These are phyloP conservation scores for Saccharomycopsis lassenensis DNA, from an alignment of 805 yeast species.

Conservation along the genomic window DNA sequence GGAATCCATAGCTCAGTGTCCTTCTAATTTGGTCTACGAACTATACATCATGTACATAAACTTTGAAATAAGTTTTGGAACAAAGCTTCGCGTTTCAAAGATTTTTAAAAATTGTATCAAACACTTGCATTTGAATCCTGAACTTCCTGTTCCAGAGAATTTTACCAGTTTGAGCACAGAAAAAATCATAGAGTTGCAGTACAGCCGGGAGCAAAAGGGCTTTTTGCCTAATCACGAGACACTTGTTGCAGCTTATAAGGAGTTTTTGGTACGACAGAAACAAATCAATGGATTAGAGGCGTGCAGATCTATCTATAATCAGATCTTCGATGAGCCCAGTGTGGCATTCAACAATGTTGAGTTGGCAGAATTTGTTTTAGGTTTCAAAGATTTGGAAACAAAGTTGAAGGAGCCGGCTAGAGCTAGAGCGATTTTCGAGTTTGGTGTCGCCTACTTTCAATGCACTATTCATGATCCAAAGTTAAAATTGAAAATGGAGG, in stretches of 20 bases:
- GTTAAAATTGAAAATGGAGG: constrained; percentile 20
- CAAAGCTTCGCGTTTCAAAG: constrained; percentile 37
- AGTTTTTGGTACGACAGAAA: neutral
- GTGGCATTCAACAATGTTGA: constrained; percentile 35
- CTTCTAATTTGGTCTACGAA: constrained; percentile 35
- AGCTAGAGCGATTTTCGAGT: constrained; percentile 51
- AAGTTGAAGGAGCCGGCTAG: constrained; percentile 41
- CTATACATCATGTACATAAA: constrained; percentile 46
- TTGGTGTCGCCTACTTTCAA: constrained; percentile 32
- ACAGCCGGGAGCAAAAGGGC: too few relatives aligned
- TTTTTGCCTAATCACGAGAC: constrained; percentile 7
- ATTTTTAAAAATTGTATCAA: constrained; percentile 42
- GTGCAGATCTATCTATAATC: constrained; percentile 8
- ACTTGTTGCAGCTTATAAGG: constrained; percentile 7
- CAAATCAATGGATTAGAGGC: constrained; percentile 3
- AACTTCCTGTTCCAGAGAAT: neutral
- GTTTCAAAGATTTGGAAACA: constrained; percentile 50
- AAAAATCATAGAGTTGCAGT: too few relatives aligned
- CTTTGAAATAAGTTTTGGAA: constrained; percentile 49
- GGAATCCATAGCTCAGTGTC: constrained; percentile 44
- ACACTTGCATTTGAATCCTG: constrained; percentile 11
- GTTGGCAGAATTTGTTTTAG: constrained; percentile 33
- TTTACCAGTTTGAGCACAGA: too few relatives aligned
- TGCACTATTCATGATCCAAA: constrained; percentile 20
- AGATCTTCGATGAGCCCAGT: constrained; percentile 20